Conservation (phyloP, 2,329 filamentous ascomycete species). For the Neofusicoccum umdonicola region DNA sequence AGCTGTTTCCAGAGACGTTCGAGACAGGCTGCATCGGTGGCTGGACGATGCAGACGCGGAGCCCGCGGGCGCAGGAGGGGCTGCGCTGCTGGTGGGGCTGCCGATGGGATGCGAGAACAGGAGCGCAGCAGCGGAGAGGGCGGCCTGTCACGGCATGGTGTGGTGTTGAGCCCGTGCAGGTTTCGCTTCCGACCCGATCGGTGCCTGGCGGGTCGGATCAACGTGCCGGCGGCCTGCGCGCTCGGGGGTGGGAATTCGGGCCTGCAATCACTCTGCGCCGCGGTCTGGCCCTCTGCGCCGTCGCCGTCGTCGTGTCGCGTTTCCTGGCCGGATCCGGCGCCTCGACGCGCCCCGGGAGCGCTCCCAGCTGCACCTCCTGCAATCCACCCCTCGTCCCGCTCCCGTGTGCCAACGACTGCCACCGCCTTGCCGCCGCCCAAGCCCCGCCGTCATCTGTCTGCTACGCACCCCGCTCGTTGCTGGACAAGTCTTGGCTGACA, state of each 20-base stretch:
- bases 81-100: too few species aligned
- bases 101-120: too few species aligned
- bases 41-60: too few species aligned
- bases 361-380: background rate
- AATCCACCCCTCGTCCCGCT: background rate
- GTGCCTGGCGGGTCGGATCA: background rate
- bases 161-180: background rate
- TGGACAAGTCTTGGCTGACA: background rate
- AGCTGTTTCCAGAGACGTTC: background rate
- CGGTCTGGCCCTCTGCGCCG: background rate
- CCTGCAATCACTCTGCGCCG: background rate
- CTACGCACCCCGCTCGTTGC: background rate
- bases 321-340: background rate
- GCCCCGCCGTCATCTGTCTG: background rate
- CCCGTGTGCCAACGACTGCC: background rate
- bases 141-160: too few species aligned
- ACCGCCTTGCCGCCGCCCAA: background rate
- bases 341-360: background rate
- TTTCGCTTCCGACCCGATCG: background rate
- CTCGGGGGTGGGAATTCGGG: background rate
- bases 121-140: too few species aligned
- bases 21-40: too few species aligned
- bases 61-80: too few species aligned
- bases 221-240: background rate
- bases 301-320: too few species aligned